These are phyloP conservation scores for Globisporangium echinulatum DNA, from an alignment of 352 stramenopile genomes.

Conservation along the genomic window DNA sequence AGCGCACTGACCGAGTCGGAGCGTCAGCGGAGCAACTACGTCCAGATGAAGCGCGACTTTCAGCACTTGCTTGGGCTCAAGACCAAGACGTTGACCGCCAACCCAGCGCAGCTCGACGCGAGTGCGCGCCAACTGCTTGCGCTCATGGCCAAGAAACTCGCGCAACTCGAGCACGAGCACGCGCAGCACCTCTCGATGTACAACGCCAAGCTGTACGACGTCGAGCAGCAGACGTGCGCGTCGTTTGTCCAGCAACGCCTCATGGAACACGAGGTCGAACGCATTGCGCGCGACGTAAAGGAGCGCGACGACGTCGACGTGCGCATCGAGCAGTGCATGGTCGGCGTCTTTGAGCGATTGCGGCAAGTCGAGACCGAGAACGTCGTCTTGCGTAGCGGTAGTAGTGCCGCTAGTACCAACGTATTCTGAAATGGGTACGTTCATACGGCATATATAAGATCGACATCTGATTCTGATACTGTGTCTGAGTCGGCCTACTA, in stretches of 20 bases:
- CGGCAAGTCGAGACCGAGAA: conserved; percentile 45
- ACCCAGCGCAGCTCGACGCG: conserved; percentile 21
- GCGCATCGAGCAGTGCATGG: conserved; percentile 51
- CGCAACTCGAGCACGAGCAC: conserved; percentile 36
- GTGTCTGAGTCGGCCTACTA: too few relatives aligned
- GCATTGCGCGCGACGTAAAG: conserved; percentile 27
- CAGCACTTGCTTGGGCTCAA: conserved; percentile 34
- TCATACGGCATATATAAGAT: background rate
- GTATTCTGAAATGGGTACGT: background rate
- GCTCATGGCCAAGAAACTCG: conserved; percentile 36
- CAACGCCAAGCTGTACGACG: conserved; percentile 42
- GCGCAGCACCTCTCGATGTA: conserved; percentile 28
- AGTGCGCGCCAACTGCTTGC: conserved; percentile 27
- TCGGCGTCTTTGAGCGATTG: conserved; percentile 46
- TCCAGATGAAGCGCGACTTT: conserved; percentile 42
- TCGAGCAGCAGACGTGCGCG: conserved; percentile 47
- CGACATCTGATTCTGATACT: background rate
- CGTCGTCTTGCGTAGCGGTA: conserved; percentile 8
- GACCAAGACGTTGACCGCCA: conserved; percentile 33
- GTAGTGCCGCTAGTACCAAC: background rate
- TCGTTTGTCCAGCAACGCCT: conserved; percentile 41
- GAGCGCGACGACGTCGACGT: conserved; percentile 44
- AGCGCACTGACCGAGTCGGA: conserved; percentile 35
- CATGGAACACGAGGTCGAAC: conserved; percentile 38
- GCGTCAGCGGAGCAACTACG: conserved; percentile 34